phyloP scores from a whole-genome alignment of 192 early-diverging fungal genomes.

The Obelidium mucronatum region DNA sequence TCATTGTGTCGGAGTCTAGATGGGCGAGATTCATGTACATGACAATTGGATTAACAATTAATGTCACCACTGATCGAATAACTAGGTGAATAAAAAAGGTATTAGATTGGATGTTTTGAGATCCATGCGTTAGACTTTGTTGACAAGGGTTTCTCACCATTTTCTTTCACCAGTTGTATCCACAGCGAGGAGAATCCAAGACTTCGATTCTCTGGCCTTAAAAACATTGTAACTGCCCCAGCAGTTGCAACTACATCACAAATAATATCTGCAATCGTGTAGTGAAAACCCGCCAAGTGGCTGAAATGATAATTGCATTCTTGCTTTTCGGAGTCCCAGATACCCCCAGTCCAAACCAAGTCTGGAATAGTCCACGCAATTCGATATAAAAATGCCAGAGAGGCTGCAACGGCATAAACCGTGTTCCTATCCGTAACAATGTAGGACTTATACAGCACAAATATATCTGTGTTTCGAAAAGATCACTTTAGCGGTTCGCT shows the following conservation, averaged over 20 bases:
- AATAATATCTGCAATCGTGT: slow-evolving; percentile 14
- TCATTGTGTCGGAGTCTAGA: not conserved
- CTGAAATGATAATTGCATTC: not conserved
- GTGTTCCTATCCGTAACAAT: not conserved
- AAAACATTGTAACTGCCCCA: not conserved
- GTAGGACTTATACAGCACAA: not conserved
- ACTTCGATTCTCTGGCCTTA: not conserved
- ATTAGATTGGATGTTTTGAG: too few species aligned
- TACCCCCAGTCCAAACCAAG: not conserved
- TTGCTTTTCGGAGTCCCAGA: not conserved
- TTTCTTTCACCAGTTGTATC: not conserved
- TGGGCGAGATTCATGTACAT: not conserved
- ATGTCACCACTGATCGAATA: not conserved
- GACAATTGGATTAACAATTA: slow-evolving; percentile 3
- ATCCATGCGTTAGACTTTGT: too few species aligned
- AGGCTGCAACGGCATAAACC: not conserved
- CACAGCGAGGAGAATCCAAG: not conserved
- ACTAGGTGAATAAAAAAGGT: not conserved
- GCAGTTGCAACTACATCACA: slow-evolving; percentile 10
- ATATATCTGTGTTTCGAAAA: too few species aligned
- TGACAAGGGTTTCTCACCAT: not conserved
- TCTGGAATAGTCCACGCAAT: not conserved
- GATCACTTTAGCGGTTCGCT: too few species aligned
- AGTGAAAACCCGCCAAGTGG: not conserved
- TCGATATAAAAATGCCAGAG: not conserved